Evolutionary conservation across 306 rosid species (phyloP).

Genomic region (Vigna trinervia): DNA sequence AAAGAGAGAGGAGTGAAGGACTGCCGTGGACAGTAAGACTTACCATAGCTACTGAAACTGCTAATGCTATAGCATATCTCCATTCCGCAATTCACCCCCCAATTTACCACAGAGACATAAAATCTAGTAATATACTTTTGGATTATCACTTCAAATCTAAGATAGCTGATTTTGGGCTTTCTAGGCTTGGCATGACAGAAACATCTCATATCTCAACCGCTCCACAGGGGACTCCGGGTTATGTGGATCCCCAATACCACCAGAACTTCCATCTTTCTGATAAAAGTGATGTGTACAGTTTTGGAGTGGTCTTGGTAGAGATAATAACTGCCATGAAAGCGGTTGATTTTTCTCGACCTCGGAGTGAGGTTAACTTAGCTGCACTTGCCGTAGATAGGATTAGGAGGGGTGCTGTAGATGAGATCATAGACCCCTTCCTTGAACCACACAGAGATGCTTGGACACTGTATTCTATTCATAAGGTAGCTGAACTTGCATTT

Average conservation of each 20-base stretch:
- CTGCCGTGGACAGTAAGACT: slow-evolving; percentile 92
- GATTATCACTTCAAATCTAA: slow-evolving; percentile 84
- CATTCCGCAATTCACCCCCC: slow-evolving; percentile 90
- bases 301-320: slow-evolving; percentile 94
- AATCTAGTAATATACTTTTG: slow-evolving; percentile 88
- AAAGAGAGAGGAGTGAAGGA: slow-evolving; percentile 68
- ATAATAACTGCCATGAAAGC: slow-evolving; percentile 92
- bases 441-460: slow-evolving; percentile 97
- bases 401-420: slow-evolving; percentile 80
- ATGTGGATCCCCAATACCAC: slow-evolving; percentile 97
- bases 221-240: slow-evolving; percentile 99
- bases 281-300: slow-evolving; percentile 95
- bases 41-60: slow-evolving; percentile 90
- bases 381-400: slow-evolving; percentile 96
- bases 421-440: slow-evolving; percentile 83
- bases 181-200: slow-evolving; percentile 90
- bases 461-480: slow-evolving; percentile 88
- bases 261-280: slow-evolving; percentile 96
- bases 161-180: slow-evolving; percentile 98
- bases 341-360: slow-evolving; percentile 89
- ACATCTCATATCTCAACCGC: slow-evolving; percentile 91
- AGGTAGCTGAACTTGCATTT: slow-evolving; percentile 95
- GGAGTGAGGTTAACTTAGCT: slow-evolving; percentile 82
- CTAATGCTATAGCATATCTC: slow-evolving; percentile 89
- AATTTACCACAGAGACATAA: slow-evolving; percentile 94